These are phyloP conservation scores for Coniferiporia weirii DNA, from an alignment of 1,284 basidiomycete genomes.

Conservation along the genomic window DNA sequence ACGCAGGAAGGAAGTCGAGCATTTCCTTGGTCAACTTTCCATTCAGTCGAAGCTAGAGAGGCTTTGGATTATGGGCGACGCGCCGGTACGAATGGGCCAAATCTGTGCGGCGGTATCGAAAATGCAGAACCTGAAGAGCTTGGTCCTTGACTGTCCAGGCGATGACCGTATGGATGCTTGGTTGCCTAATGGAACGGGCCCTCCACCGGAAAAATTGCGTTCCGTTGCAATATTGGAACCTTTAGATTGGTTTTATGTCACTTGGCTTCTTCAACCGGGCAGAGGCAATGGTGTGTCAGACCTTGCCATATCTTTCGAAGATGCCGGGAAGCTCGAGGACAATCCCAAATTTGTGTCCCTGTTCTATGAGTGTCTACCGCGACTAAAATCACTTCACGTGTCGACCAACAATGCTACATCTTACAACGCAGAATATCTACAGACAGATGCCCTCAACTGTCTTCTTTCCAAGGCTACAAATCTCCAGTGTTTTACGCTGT, in stretches of 20 bases:
- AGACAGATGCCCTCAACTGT: not conserved
- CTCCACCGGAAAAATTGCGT: not conserved
- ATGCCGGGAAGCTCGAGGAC: not conserved
- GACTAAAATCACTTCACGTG: not conserved
- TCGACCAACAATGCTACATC: not conserved
- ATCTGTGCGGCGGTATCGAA: not conserved
- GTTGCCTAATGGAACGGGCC: not conserved
- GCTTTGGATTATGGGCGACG: not conserved
- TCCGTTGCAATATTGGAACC: slow-evolving; percentile 1
- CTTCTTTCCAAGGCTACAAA: not conserved
- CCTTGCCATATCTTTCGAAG: not conserved
- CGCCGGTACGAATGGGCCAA: not conserved
- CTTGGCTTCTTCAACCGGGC: not conserved
- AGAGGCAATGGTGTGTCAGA: not conserved
- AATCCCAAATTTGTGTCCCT: not conserved
- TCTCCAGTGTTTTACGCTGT: not conserved
- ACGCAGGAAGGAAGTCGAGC: not conserved
- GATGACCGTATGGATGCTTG: not conserved
- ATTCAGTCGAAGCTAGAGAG: not conserved
- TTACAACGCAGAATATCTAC: not conserved
- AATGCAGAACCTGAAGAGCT: not conserved
- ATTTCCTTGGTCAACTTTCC: not conserved
- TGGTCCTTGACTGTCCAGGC: slow-evolving; percentile 1
- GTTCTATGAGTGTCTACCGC: not conserved
- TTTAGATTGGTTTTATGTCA: slow-evolving; percentile 1